Percentiles rank a stretch among this genome's conserved stretches.
phyloP scores from a whole-genome alignment of 192 early-diverging fungal species.

The Thamnidium elegans region DNA sequence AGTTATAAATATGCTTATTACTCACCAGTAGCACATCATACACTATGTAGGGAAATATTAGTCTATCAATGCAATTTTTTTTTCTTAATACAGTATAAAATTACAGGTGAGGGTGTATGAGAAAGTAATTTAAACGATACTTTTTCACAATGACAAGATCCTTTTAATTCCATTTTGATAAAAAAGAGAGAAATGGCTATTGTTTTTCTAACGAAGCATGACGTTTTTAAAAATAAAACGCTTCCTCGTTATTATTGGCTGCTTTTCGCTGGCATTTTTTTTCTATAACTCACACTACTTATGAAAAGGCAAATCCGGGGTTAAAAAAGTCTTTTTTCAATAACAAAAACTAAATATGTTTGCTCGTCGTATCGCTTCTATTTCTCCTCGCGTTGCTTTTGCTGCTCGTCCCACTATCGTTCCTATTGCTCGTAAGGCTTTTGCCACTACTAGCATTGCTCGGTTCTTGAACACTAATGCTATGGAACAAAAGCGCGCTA shows the following conservation, averaged over 20 bases:
- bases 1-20: neutral
- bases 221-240: too few species aligned
- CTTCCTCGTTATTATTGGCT: too few species aligned
- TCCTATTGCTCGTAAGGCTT: conserved; percentile 4
- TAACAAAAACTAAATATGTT: neutral
- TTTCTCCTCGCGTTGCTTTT: conserved; percentile 3
- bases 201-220: too few species aligned
- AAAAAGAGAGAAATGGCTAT: neutral
- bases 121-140: conserved; percentile 49
- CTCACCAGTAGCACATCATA: conserved; percentile 56
- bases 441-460: neutral
- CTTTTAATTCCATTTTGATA: conserved; percentile 46
- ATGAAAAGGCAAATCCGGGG: too few species aligned
- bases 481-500: conserved; percentile 13
- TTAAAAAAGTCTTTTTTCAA: too few species aligned
- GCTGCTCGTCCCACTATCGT: neutral
- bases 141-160: conserved; percentile 63
- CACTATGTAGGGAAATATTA: conserved; percentile 25
- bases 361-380: conserved; percentile 4
- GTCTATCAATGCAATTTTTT: too few species aligned
- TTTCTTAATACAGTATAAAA: neutral
- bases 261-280: too few species aligned
- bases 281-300: too few species aligned
- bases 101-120: conserved; percentile 50
- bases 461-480: conserved; percentile 2